Evolutionary conservation across 2,329 filamentous ascomycete species (phyloP).

Genomic region (Ophiostoma australiae): DNA sequence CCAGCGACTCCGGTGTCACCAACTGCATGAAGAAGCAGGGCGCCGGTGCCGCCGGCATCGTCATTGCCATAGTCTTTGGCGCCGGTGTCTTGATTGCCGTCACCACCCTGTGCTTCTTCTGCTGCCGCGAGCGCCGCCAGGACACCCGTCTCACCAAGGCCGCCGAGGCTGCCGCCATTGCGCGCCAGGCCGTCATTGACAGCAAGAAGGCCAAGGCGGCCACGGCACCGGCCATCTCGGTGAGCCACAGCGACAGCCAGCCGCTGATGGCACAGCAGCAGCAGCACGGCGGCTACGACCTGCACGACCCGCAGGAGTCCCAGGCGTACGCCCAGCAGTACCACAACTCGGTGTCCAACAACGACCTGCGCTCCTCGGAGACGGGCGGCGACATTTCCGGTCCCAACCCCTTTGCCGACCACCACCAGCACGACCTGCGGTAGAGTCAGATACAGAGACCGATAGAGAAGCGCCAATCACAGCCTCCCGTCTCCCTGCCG

Average conservation of each 20-base stretch:
- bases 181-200: conserved; percentile 39
- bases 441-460: background rate
- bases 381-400: conserved; percentile 22
- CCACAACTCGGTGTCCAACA: conserved; percentile 11
- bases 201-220: conserved; percentile 40
- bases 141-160: conserved; percentile 43
- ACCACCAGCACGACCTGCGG: conserved; percentile 27
- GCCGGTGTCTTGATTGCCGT: conserved; percentile 38
- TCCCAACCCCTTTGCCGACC: conserved; percentile 27
- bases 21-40: conserved; percentile 42
- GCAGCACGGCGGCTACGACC: background rate
- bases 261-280: conserved; percentile 29
- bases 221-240: conserved; percentile 17
- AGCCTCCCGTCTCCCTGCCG: background rate
- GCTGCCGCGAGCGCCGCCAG: conserved; percentile 46
- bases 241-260: conserved; percentile 26
- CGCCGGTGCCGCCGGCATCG: conserved; percentile 43
- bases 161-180: conserved; percentile 46
- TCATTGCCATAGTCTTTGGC: conserved; percentile 47
- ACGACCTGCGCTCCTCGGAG: conserved; percentile 14
- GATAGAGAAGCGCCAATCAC: background rate
- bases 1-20: conserved; percentile 37
- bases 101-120: conserved; percentile 45
- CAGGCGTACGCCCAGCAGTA: conserved; percentile 1
- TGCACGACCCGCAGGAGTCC: background rate